These are phyloP conservation scores for Colletotrichum scovillei DNA, from an alignment of 2,329 filamentous ascomycete species.

Conservation along the genomic window DNA sequence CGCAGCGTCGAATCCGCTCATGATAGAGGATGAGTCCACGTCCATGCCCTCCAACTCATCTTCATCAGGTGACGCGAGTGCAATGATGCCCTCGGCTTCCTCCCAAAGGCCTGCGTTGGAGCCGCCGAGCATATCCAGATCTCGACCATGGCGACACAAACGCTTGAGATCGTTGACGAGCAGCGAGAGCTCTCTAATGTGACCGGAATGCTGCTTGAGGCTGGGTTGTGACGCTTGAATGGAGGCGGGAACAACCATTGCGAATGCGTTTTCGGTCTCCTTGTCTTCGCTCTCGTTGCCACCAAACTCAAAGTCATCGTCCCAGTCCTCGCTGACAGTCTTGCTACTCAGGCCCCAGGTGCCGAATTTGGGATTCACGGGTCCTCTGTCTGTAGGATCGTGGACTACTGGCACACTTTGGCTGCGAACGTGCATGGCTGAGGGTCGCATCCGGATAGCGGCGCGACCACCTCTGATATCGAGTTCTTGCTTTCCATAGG, in stretches of 20 bases:
- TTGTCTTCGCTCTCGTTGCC: conserved; percentile 54
- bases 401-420: conserved; percentile 83
- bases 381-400: conserved; percentile 68
- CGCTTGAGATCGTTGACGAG: conserved; percentile 87
- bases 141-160: conserved; percentile 75
- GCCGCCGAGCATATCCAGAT: conserved; percentile 73
- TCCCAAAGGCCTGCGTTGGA: conserved; percentile 74
- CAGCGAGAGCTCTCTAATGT: conserved; percentile 83
- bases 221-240: conserved; percentile 86
- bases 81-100: conserved; percentile 88
- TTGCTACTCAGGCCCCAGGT: conserved; percentile 87
- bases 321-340: conserved; percentile 87
- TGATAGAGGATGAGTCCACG: conserved; percentile 50
- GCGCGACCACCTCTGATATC: conserved; percentile 78
- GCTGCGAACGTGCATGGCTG: conserved; percentile 78
- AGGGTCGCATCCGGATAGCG: conserved; percentile 74
- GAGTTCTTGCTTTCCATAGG: conserved; percentile 79
- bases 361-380: conserved; percentile 74
- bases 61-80: conserved; percentile 78
- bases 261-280: conserved; percentile 50
- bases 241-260: conserved; percentile 80
- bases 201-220: conserved; percentile 85
- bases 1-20: conserved; percentile 60
- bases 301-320: conserved; percentile 87
- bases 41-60: conserved; percentile 59